These are phyloP conservation scores for Wickerhamomyces silvicola DNA, from an alignment of 805 yeast species.

Conservation along the genomic window DNA sequence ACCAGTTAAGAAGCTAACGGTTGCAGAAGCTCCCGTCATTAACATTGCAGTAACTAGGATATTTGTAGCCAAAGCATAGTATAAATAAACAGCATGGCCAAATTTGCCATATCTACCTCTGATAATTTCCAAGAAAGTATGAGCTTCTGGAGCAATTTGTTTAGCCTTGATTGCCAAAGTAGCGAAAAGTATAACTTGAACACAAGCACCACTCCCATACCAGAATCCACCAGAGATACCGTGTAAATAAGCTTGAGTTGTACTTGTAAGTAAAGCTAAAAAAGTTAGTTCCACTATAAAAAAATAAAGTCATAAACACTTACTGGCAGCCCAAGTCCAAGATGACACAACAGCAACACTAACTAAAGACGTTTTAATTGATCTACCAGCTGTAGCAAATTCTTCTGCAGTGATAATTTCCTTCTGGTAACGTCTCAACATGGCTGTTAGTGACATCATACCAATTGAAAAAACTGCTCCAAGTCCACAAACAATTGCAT, in stretches of 20 bases:
- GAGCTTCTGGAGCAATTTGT: conserved; percentile 33
- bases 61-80: conserved; percentile 30
- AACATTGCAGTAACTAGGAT: conserved; percentile 29
- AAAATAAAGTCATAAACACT: too few species aligned
- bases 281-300: too few species aligned
- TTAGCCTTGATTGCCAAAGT: conserved; percentile 30
- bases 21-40: conserved; percentile 36
- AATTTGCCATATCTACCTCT: conserved; percentile 28
- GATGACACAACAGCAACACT: conserved; percentile 33
- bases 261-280: conserved; percentile 27
- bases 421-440: too few species aligned
- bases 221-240: conserved; percentile 32
- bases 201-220: conserved; percentile 30
- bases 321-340: conserved; percentile 42
- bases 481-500: conserved; percentile 1
- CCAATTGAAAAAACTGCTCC: too few species aligned
- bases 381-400: too few species aligned
- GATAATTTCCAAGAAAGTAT: conserved; percentile 31
- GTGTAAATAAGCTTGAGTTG: conserved; percentile 30
- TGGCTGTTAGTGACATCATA: too few species aligned
- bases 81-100: conserved; percentile 26
- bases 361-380: too few species aligned
- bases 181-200: conserved; percentile 30
- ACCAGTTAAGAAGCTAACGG: conserved; percentile 32
- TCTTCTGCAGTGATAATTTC: too few species aligned